A percentile compares a stretch with the other conserved stretches of the same genome.
These are phyloP conservation scores for Ustilago sp. DNA, from an alignment of 1,284 basidiomycete genomes.

Conservation along the genomic window DNA sequence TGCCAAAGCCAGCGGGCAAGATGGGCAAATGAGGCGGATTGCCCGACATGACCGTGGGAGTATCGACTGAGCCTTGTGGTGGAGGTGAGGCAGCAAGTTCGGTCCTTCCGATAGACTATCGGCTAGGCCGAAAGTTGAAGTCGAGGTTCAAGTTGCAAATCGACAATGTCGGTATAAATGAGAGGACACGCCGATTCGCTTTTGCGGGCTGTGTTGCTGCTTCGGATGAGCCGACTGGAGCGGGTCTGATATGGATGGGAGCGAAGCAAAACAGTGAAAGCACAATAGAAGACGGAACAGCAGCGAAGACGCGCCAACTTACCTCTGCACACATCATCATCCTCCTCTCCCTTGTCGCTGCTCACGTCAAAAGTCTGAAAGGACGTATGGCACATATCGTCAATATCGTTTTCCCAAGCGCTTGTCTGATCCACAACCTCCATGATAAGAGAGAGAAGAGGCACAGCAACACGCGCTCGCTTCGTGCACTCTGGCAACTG, in stretches of 20 bases:
- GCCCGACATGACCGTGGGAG: constrained; percentile 30
- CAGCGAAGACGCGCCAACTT: not conserved
- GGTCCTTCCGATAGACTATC: constrained; percentile 3
- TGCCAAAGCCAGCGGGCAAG: constrained; percentile 62
- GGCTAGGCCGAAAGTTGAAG: not conserved
- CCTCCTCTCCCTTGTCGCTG: not conserved
- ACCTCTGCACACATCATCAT: not conserved
- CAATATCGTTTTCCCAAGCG: not conserved
- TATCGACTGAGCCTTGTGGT: not conserved
- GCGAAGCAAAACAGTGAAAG: not conserved
- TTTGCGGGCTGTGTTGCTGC: not conserved
- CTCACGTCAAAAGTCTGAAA: constrained; percentile 1
- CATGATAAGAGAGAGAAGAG: not conserved
- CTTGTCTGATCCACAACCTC: not conserved
- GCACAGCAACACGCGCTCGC: not conserved
- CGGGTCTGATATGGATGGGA: not conserved
- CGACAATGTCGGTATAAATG: not conserved
- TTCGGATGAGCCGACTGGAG: not conserved
- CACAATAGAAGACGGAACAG: not conserved
- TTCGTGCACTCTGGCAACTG: constrained; percentile 1
- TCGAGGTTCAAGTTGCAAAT: not conserved
- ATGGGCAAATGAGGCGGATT: constrained; percentile 42
- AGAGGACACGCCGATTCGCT: not conserved
- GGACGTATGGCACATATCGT: not conserved
- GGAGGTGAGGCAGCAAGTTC: not conserved